Conservation (phyloP, 1,284 basidiomycete genomes). For the Ceratobasidium sp. region DNA sequence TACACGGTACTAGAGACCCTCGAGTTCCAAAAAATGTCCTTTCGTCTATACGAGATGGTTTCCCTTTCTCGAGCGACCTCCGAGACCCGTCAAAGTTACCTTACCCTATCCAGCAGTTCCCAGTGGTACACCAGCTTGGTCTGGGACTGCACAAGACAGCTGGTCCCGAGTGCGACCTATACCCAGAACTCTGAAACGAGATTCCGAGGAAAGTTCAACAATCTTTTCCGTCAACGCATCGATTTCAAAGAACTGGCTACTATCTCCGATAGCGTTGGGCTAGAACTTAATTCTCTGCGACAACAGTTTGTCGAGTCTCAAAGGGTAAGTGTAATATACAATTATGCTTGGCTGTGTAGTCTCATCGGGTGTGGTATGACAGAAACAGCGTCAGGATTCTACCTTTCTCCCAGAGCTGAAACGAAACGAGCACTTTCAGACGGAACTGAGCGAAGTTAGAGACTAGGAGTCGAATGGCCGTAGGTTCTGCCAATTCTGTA, state of each 20-base stretch:
- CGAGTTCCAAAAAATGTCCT: not conserved
- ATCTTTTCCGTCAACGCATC: not conserved
- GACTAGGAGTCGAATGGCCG: not conserved
- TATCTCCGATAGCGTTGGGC: not conserved
- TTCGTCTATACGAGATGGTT: conserved; percentile 5
- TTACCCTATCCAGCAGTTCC: not conserved
- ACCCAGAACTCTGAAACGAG: not conserved
- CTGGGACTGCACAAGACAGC: conserved; percentile 10
- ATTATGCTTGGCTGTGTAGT: not conserved
- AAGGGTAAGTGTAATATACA: not conserved
- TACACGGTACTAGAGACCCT: conserved; percentile 1
- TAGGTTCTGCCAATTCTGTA: no score
- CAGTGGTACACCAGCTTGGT: conserved; percentile 26
- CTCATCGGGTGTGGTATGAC: not conserved
- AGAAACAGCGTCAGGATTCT: not conserved
- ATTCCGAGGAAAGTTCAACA: not conserved
- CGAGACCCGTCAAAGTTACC: not conserved
- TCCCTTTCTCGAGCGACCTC: not conserved
- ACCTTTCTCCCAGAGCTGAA: not conserved
- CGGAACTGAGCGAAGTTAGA: not conserved
- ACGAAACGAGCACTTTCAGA: not conserved
- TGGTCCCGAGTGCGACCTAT: not conserved
- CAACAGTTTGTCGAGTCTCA: not conserved
- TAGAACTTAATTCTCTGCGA: not conserved
- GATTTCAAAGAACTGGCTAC: not conserved